These are phyloP conservation scores for Marsdenia floribunda DNA, from an alignment of 257 asterid genomes.

Conservation along the genomic window DNA sequence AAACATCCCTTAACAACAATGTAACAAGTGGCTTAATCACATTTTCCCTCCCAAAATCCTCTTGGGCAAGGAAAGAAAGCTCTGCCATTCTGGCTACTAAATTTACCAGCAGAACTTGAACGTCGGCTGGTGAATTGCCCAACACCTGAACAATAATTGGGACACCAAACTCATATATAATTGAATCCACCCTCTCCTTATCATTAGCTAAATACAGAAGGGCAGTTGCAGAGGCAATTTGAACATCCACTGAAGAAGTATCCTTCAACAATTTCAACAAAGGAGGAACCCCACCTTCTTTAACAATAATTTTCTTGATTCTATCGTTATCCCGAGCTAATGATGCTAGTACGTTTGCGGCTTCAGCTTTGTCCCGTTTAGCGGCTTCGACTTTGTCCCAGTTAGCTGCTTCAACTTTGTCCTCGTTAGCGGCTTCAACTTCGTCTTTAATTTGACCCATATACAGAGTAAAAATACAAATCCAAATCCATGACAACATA, in stretches of 20 bases:
- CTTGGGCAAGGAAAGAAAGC: conserved; percentile 50
- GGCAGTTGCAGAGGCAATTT: conserved; percentile 57
- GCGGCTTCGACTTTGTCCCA: too few relatives aligned
- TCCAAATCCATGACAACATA: conserved; percentile 79
- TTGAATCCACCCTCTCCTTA: conserved; percentile 45
- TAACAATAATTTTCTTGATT: conserved; percentile 71
- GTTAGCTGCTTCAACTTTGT: too few relatives aligned
- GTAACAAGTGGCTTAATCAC: conserved; percentile 78
- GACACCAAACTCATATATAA: conserved; percentile 48
- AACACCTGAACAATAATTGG: conserved; percentile 60
- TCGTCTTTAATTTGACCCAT: conserved; percentile 60
- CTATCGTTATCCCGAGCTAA: conserved; percentile 77
- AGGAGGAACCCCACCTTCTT: conserved; percentile 72
- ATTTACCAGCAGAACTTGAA: conserved; percentile 55
- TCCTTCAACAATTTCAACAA: conserved; percentile 59
- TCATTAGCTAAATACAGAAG: conserved; percentile 51
- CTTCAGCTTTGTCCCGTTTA: conserved; percentile 55
- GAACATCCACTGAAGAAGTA: conserved; percentile 52
- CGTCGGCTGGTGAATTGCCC: conserved; percentile 55
- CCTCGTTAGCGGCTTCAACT: too few relatives aligned
- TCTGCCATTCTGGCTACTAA: conserved; percentile 69
- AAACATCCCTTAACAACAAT: conserved; percentile 49
- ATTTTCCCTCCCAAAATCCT: conserved; percentile 73
- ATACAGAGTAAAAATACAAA: conserved; percentile 55
- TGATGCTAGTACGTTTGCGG: conserved; percentile 64